Evolutionary conservation across 768 basidiomycete genomes (phyloP).

Genomic region (Lyophyllum decastes): DNA sequence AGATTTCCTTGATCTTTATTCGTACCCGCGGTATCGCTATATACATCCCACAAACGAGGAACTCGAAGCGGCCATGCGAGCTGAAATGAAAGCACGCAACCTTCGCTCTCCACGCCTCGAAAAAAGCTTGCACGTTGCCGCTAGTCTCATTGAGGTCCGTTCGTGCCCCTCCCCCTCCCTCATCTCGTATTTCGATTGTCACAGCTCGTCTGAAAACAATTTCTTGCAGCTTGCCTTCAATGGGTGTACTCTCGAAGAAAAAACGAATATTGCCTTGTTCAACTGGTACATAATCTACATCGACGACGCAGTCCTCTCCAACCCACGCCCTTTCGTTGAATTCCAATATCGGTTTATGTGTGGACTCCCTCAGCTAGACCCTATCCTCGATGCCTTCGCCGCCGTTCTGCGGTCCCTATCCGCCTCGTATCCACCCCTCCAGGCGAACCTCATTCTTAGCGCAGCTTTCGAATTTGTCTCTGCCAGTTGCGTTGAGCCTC

Average conservation of each 20-base stretch:
- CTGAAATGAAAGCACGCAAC: neutral
- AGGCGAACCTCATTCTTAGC: constrained; percentile 14
- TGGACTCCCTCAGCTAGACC: constrained; percentile 14
- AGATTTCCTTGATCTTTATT: constrained; percentile 8
- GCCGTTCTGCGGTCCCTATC: constrained; percentile 5
- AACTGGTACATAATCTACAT: constrained; percentile 23
- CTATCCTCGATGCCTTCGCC: constrained; percentile 10
- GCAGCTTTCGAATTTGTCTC: constrained; percentile 14
- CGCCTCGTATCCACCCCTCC: constrained; percentile 10
- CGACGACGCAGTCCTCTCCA: constrained; percentile 9
- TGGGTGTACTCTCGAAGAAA: constrained; percentile 17
- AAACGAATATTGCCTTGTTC: constrained; percentile 17
- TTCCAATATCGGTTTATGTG: constrained; percentile 12
- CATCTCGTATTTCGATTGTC: no score
- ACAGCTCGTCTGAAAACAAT: no score
- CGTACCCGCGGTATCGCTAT: neutral
- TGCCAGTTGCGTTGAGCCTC: constrained; percentile 12
- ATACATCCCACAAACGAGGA: constrained; percentile 10
- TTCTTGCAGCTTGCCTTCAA: constrained; percentile 21
- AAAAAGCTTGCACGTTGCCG: constrained; percentile 8
- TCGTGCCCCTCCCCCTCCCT: neutral
- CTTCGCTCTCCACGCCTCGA: constrained; percentile 1
- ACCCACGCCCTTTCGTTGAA: neutral
- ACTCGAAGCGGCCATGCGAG: constrained; percentile 14
- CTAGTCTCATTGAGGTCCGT: constrained; percentile 15